Base-by-base conservation (phyloP, 2,329 filamentous ascomycete genomes). In the Fonsecaea multimorphosa region DNA sequence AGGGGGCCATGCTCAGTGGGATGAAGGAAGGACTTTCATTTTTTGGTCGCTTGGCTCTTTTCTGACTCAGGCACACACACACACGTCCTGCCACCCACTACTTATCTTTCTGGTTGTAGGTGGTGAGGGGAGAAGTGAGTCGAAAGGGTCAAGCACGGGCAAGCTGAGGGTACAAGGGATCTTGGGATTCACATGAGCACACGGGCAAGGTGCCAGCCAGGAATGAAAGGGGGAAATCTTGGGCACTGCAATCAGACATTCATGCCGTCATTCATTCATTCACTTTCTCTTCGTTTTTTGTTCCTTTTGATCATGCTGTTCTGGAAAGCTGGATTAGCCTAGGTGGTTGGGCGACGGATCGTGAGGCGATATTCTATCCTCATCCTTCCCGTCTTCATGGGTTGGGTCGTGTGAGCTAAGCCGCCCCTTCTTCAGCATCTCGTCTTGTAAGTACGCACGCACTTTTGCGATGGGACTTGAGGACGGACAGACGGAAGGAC, bases 161-260 rank as follows among this genome's bases (percentile, higher is more conserved):
- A 12, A 34, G 32, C 4, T 9, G 11, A 34, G 32, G 32, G n/a
- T n/a, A n/a, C n/a, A 34, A 34, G 32, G 32, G 32, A 34, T 12
- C 6, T 31, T 31, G 32, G 11, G 32, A 34, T 9, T 34, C 32
- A 34, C 3, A 3, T 3, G 29, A 31, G 29, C 32, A 12, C 5
- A 7, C 32, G 32, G 11, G 32, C 32, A 34, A 12, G 14, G 54
- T 31, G 29, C 8, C 29, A 29, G 53, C n/a, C 32, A 19, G 4
- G 19, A 19, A 19, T 14, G 53, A 34, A 16, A 16, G 5, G 40
- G 14, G 40, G 40, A 46, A 22, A 3, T 14, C 14, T 32, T 12
- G 19, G 53, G 53, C 54, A n/a, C 54, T 57, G 54, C 40, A 57
- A 16, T 27, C n/a, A 58, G 55, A 58, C 55, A 58, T 58, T 58